These are phyloP conservation scores for Vaccinium myrtillus DNA, from an alignment of 148 eudicot species.

Conservation along the genomic window DNA sequence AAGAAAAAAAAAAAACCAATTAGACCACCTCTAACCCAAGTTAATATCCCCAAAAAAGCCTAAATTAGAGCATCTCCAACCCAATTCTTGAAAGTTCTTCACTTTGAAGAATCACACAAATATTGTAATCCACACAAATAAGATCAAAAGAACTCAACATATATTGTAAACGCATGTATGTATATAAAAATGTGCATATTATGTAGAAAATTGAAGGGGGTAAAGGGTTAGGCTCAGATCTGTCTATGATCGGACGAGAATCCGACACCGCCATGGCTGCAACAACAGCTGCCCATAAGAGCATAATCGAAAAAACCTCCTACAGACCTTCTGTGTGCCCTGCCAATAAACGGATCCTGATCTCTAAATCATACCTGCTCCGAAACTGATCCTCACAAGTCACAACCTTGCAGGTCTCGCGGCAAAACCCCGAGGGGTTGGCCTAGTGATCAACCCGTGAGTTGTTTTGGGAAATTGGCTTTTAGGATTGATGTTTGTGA, in stretches of 20 bases:
- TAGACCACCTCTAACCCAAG: no score
- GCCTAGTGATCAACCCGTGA: not conserved
- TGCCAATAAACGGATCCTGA: not conserved
- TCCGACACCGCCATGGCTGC: conserved; percentile 6
- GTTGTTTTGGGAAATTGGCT: not conserved
- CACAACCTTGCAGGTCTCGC: not conserved
- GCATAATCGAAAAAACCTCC: not conserved
- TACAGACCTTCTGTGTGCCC: not conserved
- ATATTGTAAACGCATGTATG: not conserved
- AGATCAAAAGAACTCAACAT: not conserved
- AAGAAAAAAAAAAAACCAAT: no score
- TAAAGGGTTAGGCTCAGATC: not conserved
- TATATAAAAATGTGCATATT: no score
- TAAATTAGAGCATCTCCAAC: no score
- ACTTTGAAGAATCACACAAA: no score
- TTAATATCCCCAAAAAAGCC: not conserved
- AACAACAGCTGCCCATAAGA: not conserved
- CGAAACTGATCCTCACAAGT: not conserved
- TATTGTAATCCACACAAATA: not conserved
- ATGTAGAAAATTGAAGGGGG: not conserved
- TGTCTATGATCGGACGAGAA: not conserved
- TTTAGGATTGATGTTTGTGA: no score
- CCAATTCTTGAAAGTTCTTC: no score
- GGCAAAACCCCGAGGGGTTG: not conserved
- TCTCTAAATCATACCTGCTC: not conserved